phyloP scores from a whole-genome alignment of 2,329 filamentous ascomycete species.

The Arthrobotrys megalospora region DNA sequence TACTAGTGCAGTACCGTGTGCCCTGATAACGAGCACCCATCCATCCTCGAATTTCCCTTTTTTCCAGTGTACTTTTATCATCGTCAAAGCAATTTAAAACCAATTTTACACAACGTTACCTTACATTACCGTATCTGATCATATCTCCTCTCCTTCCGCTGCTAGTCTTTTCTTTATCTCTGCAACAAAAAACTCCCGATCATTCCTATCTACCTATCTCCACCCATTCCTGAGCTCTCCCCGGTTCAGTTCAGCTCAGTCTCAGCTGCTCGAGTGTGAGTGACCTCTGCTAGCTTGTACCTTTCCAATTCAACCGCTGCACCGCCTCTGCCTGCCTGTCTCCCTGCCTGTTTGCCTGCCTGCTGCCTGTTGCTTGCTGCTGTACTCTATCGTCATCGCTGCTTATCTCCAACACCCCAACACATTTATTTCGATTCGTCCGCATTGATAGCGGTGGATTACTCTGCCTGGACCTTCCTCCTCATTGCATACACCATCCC shows the following conservation, averaged over 20 bases:
- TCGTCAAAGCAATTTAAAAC: conserved; percentile 50
- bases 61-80: conserved; percentile 57
- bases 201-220: conserved; percentile 40
- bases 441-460: conserved; percentile 21
- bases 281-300: background rate
- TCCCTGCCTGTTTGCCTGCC: background rate
- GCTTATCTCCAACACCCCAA: conserved; percentile 60
- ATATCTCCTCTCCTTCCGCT: conserved; percentile 24
- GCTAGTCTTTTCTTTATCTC: conserved; percentile 30
- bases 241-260: conserved; percentile 16
- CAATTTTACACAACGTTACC: conserved; percentile 48
- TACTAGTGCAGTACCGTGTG: background rate
- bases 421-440: conserved; percentile 26
- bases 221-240: conserved; percentile 40
- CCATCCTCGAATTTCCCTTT: conserved; percentile 16
- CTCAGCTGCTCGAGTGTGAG: no score
- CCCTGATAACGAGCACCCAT: conserved; percentile 36
- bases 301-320: conserved; percentile 32
- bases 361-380: conserved; percentile 15
- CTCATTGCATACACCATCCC: conserved; percentile 23
- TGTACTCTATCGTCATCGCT: conserved; percentile 5
- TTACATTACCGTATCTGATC: conserved; percentile 28
- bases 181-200: conserved; percentile 41
- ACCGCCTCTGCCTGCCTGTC: conserved; percentile 5
- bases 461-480: conserved; percentile 36